Conservation (phyloP, 1,284 basidiomycete species). For the Mixia osmundae region DNA sequence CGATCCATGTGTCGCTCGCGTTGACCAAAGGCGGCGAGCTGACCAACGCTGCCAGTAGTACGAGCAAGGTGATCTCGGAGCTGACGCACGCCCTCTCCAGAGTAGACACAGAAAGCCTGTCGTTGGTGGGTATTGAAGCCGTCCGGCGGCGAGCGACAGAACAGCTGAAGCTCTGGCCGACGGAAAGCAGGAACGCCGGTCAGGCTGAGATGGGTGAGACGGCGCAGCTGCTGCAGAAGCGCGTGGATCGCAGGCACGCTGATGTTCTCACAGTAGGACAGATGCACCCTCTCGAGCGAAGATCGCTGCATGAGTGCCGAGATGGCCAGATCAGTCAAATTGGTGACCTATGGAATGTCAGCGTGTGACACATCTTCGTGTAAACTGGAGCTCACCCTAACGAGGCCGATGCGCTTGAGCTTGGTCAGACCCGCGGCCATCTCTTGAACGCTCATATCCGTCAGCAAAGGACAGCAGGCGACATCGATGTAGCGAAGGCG, state of each 20-base stretch:
- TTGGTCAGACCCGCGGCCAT: conserved; percentile 61
- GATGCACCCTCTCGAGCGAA: conserved; percentile 69
- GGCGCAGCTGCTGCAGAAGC: conserved; percentile 60
- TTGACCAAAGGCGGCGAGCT: too few species aligned
- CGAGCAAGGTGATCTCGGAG: conserved; percentile 61
- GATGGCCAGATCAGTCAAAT: conserved; percentile 81
- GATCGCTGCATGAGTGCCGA: conserved; percentile 53
- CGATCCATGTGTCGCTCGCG: too few species aligned
- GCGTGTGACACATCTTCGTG: neutral
- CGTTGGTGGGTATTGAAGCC: conserved; percentile 82
- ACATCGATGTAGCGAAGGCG: conserved; percentile 91
- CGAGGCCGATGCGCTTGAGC: conserved; percentile 79
- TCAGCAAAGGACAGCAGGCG: conserved; percentile 56
- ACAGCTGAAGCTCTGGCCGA: conserved; percentile 60
- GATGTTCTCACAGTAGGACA: conserved; percentile 93
- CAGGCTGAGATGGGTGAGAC: conserved; percentile 79
- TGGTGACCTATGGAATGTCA: conserved; percentile 37
- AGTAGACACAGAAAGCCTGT: conserved; percentile 89
- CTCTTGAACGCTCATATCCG: conserved; percentile 84
- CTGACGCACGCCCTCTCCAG: conserved; percentile 65
- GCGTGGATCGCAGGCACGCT: conserved; percentile 75
- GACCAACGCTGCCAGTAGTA: too few species aligned
- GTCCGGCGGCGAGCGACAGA: conserved; percentile 75
- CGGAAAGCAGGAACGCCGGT: conserved; percentile 89
- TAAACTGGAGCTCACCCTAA: conserved; percentile 37